Conservation (phyloP, 2,329 filamentous ascomycete species). For the Atkinsonella texensis region DNA sequence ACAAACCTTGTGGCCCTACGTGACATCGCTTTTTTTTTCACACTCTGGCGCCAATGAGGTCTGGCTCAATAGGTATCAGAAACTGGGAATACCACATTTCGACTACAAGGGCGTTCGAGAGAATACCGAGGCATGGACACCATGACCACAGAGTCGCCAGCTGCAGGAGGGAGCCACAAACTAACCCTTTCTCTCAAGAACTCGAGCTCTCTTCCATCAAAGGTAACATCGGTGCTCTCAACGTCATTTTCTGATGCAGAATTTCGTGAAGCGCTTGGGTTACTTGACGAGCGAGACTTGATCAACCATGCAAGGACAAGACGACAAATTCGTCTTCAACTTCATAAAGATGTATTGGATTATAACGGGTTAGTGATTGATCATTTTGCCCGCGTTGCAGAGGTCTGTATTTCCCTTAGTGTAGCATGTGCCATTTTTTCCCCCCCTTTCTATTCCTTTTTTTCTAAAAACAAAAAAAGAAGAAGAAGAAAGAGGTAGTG, state of each 20-base stretch:
- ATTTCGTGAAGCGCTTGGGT: conserved; percentile 70
- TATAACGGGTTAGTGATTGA: conserved; percentile 81
- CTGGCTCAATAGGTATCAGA: too few relatives aligned
- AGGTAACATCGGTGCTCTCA: conserved; percentile 76
- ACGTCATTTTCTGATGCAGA: conserved; percentile 88
- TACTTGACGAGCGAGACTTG: conserved; percentile 61
- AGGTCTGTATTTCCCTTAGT: conserved; percentile 40
- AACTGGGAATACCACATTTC: too few relatives aligned
- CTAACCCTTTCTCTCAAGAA: conserved; percentile 8
- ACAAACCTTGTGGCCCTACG: too few relatives aligned
- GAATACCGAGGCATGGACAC: too few relatives aligned
- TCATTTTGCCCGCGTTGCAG: conserved; percentile 81
- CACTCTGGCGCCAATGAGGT: too few relatives aligned
- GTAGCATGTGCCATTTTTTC: too few relatives aligned
- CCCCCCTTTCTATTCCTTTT: too few relatives aligned
- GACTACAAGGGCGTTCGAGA: too few relatives aligned
- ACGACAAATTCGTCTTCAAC: conserved; percentile 65
- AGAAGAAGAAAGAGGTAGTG: not conserved
- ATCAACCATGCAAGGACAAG: conserved; percentile 68
- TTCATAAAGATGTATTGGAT: conserved; percentile 86
- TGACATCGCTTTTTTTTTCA: too few relatives aligned
- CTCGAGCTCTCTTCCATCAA: conserved; percentile 61
- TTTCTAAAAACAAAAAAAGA: too few relatives aligned
- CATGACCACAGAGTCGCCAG: too few relatives aligned
- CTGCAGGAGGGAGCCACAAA: not conserved